A percentile compares a stretch with the other conserved stretches of the same genome.
Conservation (phyloP, 2,329 filamentous ascomycete genomes). For the Zasmidium angulare region DNA sequence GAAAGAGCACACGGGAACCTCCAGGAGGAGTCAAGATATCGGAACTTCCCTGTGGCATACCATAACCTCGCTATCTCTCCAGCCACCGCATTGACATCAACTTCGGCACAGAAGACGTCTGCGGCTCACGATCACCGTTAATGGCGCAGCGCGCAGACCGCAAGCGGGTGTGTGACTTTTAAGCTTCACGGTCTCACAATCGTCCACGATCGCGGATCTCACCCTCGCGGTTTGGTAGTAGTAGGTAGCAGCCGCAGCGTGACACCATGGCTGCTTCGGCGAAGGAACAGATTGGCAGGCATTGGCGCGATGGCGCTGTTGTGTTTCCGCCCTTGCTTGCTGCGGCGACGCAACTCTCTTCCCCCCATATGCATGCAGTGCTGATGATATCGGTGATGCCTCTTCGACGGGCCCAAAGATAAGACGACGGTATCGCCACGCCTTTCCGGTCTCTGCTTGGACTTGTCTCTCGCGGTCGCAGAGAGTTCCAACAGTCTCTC, state of each 20-base stretch:
- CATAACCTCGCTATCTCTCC: too few species aligned
- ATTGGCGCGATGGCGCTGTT: background rate
- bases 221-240: background rate
- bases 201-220: background rate
- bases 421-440: background rate
- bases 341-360: background rate
- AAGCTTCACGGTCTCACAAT: background rate
- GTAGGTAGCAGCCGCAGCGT: background rate
- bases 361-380: background rate
- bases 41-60: too few species aligned
- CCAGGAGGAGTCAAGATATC: too few species aligned
- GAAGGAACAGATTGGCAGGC: background rate
- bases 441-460: background rate
- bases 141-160: background rate
- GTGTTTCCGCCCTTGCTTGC: background rate
- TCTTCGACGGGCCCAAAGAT: background rate
- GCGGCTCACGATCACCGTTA: background rate
- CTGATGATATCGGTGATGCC: background rate
- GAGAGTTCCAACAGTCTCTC: background rate
- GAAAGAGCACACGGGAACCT: background rate
- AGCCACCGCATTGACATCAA: too few species aligned
- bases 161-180: background rate
- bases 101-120: background rate
- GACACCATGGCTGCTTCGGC: background rate
- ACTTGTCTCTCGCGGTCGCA: background rate